Evolutionary conservation across 2,329 filamentous ascomycete genomes (phyloP).

Genomic region (Diaporthe caulivora): DNA sequence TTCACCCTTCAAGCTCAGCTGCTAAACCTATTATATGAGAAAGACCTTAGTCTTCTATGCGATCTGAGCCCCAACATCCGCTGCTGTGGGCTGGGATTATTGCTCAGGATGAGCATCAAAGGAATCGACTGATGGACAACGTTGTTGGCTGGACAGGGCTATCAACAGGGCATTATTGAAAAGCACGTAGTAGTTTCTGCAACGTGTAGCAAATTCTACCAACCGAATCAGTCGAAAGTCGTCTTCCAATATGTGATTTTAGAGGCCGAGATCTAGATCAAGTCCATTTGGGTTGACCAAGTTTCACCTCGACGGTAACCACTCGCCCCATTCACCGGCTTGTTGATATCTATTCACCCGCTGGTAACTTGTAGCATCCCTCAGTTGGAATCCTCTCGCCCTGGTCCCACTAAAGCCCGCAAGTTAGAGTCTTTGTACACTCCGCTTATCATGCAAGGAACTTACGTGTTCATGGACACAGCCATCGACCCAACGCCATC

Average conservation of each 20-base stretch:
- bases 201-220: too few species aligned
- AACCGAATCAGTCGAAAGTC: too few species aligned
- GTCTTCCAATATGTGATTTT: too few species aligned
- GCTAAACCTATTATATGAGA: too few species aligned
- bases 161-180: too few species aligned
- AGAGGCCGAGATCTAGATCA: background rate
- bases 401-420: slow-evolving; percentile 6
- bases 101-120: too few species aligned
- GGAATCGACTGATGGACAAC: too few species aligned
- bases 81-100: too few species aligned
- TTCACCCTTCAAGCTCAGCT: background rate
- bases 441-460: slow-evolving; percentile 1
- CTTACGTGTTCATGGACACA: slow-evolving; percentile 56
- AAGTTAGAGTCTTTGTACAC: background rate
- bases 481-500: slow-evolving; percentile 55
- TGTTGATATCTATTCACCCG: background rate
- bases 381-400: slow-evolving; percentile 17
- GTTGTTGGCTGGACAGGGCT: too few species aligned
- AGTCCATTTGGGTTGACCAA: background rate
- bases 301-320: background rate
- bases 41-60: too few species aligned
- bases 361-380: slow-evolving; percentile 15
- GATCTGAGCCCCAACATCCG: too few species aligned
- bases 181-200: too few species aligned
- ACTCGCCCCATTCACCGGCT: background rate